Evolutionary conservation across 2,329 filamentous ascomycete species (phyloP), one percentile per base, ranked within the genome.

Genomic region (Exserohilum rostratum): DNA sequence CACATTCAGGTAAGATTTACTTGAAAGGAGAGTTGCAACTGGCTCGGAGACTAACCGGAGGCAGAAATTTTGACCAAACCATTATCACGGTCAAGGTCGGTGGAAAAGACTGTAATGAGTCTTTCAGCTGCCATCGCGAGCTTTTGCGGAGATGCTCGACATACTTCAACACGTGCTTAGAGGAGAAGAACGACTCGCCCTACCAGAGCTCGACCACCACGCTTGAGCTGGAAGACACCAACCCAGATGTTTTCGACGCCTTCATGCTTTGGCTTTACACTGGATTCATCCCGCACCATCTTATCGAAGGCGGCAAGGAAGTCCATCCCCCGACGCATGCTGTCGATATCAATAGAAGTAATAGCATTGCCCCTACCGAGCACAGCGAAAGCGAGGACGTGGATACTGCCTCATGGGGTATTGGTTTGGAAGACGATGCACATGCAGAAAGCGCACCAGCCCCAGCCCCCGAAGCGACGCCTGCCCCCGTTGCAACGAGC

Each of bases 261-360:
- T 74, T 74, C 50, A 71, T 74, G 70, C 60, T 74, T 49, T 74
- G 71, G 71, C 54, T 74, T n/a, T 71, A 73, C 49, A 74, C 71
- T 6, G 71, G 71, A 7, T 68, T 69, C 45, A 71, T 74, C 18
- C 71, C 71, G 5, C 71, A 74, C 20, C 71, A 74, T 61, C 64
- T 74, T 5, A 72, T 74, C 40, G 71, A 74, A 53, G 71, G 71
- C 6, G 65, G 68, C 2, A 73, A 72, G 43, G 71, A 74, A 42
- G 49, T 69, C 7, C 64, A 68, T 18, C 58, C 68, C 7, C 67
- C 67, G 5, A 65, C 67, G n/a, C 68, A 68, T 34, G 59, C 66
- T 17, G 60, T 70, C 50, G 64, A 60, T 38, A 49, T 67, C 29
- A 67, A 61, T 22, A 58, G 60, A 5, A 52, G 48, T 10, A 61